These are phyloP conservation scores for Corymbia calophylla DNA, from an alignment of 441 rosid species.

Conservation along the genomic window DNA sequence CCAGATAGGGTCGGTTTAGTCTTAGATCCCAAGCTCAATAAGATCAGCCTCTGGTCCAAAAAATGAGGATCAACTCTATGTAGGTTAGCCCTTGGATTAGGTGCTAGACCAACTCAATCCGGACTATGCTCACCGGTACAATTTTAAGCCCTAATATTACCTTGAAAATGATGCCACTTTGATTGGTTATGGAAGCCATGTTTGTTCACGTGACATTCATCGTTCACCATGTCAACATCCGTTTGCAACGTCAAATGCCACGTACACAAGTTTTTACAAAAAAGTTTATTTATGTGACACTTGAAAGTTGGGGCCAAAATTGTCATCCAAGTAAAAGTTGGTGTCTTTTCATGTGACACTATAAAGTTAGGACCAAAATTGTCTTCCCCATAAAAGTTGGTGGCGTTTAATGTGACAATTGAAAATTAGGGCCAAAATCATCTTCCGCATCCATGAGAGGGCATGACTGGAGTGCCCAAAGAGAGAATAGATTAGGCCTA, in stretches of 20 bases:
- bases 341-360: neutral
- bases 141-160: neutral
- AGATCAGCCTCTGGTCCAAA: neutral
- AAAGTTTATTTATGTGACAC: neutral
- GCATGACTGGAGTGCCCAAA: neutral
- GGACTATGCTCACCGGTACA: neutral
- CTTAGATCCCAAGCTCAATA: neutral
- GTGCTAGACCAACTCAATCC: neutral
- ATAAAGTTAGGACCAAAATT: neutral
- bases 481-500: neutral
- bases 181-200: neutral
- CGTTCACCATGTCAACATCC: neutral
- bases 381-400: neutral
- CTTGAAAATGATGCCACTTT: neutral
- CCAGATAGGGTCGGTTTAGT: too few relatives aligned
- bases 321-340: neutral
- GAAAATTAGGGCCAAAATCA: neutral
- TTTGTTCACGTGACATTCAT: neutral
- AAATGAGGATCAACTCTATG: neutral
- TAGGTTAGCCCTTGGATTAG: neutral
- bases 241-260: neutral
- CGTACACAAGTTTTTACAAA: neutral
- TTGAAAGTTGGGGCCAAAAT: neutral
- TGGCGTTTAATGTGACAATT: neutral
- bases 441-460: neutral